Conservation (phyloP, 2,329 filamentous ascomycete species). For the Monosporascus sp. region DNA sequence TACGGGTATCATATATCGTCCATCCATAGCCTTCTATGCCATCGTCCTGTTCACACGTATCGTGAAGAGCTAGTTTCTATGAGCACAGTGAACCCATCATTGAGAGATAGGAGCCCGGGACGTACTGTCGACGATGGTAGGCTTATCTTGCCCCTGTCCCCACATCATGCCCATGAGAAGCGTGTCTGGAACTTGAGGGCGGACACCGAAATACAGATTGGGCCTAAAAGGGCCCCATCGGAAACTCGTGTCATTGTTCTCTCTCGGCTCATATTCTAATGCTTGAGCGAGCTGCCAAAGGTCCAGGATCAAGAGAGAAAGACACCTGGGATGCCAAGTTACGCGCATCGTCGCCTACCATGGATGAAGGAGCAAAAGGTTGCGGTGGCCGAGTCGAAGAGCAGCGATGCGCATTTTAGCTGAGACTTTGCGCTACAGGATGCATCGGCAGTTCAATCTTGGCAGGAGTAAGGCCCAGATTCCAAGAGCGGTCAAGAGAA, state of each 20-base stretch:
- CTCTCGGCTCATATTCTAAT: not conserved
- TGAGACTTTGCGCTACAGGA: not conserved
- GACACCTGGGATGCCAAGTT: not conserved
- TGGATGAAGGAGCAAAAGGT: not conserved
- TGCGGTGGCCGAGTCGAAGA: not conserved
- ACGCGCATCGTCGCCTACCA: not conserved
- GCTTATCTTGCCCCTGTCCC: constrained; percentile 47
- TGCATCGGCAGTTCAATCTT: no score
- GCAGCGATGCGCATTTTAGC: not conserved
- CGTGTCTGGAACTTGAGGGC: constrained; percentile 72
- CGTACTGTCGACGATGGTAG: constrained; percentile 1
- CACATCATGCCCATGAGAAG: constrained; percentile 79
- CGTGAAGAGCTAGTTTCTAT: constrained; percentile 48
- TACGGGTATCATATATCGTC: constrained; percentile 63
- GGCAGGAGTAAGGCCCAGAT: no score
- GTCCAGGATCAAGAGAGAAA: not conserved
- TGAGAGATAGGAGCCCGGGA: not conserved
- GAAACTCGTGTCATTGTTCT: not conserved
- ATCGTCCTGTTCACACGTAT: constrained; percentile 66
- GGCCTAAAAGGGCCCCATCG: constrained; percentile 88
- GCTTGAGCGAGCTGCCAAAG: not conserved
- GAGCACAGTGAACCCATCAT: not conserved
- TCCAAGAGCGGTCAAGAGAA: no score
- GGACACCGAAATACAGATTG: constrained; percentile 85
- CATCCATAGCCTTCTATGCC: constrained; percentile 66